Evolutionary conservation across 2,329 filamentous ascomycete species (phyloP), one percentile per base, ranked within the genome.

Genomic region (Aspergillus quadrilineatus): DNA sequence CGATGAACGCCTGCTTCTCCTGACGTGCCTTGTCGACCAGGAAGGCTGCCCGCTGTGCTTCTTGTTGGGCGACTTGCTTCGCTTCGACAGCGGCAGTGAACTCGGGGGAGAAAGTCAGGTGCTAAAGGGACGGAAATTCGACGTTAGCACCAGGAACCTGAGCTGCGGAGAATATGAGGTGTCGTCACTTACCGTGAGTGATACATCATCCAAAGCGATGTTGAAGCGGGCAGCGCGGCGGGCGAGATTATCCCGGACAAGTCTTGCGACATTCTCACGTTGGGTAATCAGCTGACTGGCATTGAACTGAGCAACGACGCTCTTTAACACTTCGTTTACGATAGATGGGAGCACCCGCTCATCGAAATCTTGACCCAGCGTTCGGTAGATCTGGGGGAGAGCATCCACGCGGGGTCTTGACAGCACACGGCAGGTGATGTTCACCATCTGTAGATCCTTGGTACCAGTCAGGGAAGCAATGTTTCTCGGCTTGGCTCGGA

Each of bases 401-500:
- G 92, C 89, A 64, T 90, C 86, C 69, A 99, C 81, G 57, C 92
- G 86, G 55, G 94, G 94, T 67, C 92, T 84, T 57, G 93, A 97
- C 52, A 99, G 89, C 57, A 99, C 94, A 90, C 94, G 93, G 79
- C 94, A 99, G 72, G 93, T 99, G 74, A 99, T 97, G 85, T 99
- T 99, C 73, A 97, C 94, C 94, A 99, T 99, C 82, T 99, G 94
- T 77, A 99, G 80, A 78, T 99, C 94, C 83, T 99, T 99, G 72
- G 94, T 99, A 67, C 94, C 94, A 58, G 94, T 99, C 65, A 99
- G 85, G 64, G 94, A 97, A 65, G 94, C 89, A 67, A 99, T 92
- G 71, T 96, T 97, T 74, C 94, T 88, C 69, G 94, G 94, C 82
- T 93, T 97, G 59, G 94, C 94, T 78, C 94, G 93, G 67, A 99